Evolutionary conservation across 768 basidiomycete genomes (phyloP), one percentile per base, ranked within the genome.

Genomic region (Dacryopinax spathularia): DNA sequence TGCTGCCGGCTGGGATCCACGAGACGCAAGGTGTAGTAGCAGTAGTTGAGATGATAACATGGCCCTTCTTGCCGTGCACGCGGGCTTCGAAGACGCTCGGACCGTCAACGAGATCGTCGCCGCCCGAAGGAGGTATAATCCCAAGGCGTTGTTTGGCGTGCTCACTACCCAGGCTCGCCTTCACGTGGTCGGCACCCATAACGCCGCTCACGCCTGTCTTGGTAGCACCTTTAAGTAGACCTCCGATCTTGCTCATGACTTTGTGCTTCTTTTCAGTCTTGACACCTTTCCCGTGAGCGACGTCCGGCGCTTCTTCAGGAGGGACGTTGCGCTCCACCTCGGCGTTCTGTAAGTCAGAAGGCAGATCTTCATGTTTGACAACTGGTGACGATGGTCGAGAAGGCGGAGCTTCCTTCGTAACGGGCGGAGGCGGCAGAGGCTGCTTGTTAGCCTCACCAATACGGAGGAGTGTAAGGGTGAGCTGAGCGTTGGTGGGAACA

Each of bases 401-500:
- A 13, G 66, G 65, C 33, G 65, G 33, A n/a, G n/a, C n/a, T 44
- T 66, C 33, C 48, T 43, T 10, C 70, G 74, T 62, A 10, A 63
- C 20, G 7, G 70, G 68, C 33, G 77, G 75, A 1, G 75, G 77
- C 10, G 79, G 77, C 0, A 79, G 64, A 1, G 79, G 79, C 1
- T 72, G 67, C 34, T 74, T 73, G 37, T 70, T 70, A 29, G 64
- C 69, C 65, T 80, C 79, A 4, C 74, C 77, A 27, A 77, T 69
- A 3, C 79, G 74, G 2, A 79, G 70, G 20, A 80, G 68, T 9
- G 77, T 76, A 22, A 79, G 65, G 13, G 77, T 69, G 10, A 80
- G 73, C 64, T 80, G 78, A 33, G 76, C 74, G 65, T 80, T 78
- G 41, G 78, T 78, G 9, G 78, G 78, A 0, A 76, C 76, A 20